Evolutionary conservation across 2,329 filamentous ascomycete species (phyloP), one percentile per base, ranked within the genome.

Genomic region (Curvularia lunata): DNA sequence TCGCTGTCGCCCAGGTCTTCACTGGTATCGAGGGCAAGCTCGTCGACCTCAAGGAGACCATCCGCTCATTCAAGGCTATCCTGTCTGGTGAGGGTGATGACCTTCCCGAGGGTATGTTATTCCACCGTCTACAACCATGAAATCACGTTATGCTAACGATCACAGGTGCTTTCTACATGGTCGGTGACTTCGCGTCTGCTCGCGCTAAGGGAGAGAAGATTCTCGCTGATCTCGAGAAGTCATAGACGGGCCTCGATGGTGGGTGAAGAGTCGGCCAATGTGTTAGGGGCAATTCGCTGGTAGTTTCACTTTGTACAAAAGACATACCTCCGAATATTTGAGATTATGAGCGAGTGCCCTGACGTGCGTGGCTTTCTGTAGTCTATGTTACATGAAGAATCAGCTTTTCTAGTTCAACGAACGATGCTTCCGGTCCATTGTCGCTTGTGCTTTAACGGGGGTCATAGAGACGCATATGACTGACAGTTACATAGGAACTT

Each of bases 121-220:
- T 49, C 23, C 5, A 40, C 25, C 12, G 27, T 52, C 38, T 25
- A 2, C 28, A 37, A 9, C 19, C 37, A 18, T 32, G n/a, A 38
- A 32, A 40, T 45, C 6, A 25, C 53, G n/a, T 19, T 2, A 30
- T 45, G 56, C 64, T 73, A 65, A 74, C 52, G 47, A 55, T 37
- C 54, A 63, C 66, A 84, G 80, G 81, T 83, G 87, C 87, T 77
- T 88, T 97, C 89, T 97, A 97, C 90, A 97, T 97, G 93, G 93
- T 98, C 80, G 95, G 95, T 80, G 91, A 97, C 85, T 88, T 98
- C 74, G 91, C 91, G 74, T 92, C 91, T 66, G 95, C 93, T 71
- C 91, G 91, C 79, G 88, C 86, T 77, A 99, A 99, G 92, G 95
- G 94, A 85, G 93, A 97, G 89, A 97, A 98, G 92, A 98, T 99